phyloP scores from a whole-genome alignment of 2,329 filamentous ascomycete species.

The Celoporthe dispersa region DNA sequence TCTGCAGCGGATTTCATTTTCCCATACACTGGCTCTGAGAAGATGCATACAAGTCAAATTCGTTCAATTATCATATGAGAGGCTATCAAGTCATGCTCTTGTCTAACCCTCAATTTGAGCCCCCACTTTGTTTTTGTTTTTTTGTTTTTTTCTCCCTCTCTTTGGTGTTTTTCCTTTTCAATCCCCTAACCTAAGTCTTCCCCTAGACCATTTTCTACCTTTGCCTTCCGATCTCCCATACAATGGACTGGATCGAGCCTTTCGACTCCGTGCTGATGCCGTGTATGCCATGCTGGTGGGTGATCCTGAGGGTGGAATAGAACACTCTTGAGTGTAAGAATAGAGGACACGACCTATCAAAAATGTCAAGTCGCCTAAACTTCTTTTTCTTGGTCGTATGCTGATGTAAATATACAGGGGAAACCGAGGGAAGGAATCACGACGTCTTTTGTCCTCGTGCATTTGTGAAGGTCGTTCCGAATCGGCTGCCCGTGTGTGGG shows the following conservation, averaged over 20 bases:
- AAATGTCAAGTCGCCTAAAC: neutral
- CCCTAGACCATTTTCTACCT: neutral
- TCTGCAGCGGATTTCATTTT: neutral
- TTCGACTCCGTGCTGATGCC: conserved; percentile 22
- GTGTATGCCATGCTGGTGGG: conserved; percentile 18
- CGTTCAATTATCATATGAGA: conserved; percentile 6
- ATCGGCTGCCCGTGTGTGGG: too few species aligned
- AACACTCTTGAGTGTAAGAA: conserved; percentile 13
- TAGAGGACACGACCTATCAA: neutral
- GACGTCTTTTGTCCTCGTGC: neutral
- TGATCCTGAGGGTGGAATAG: neutral
- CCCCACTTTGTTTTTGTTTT: neutral
- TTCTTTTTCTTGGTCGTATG: neutral
- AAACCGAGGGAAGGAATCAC: neutral
- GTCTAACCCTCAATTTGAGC: neutral
- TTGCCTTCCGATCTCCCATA: neutral
- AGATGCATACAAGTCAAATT: neutral
- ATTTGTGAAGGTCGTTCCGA: neutral
- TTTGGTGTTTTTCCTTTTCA: neutral
- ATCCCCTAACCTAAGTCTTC: neutral
- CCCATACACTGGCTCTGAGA: neutral
- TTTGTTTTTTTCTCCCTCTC: neutral
- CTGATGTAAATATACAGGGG: conserved; percentile 17
- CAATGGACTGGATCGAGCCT: conserved; percentile 3
- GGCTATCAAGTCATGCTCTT: conserved; percentile 3